Conservation (phyloP, 2,329 filamentous ascomycete genomes). For the Pseudogymnoascus sp. region DNA sequence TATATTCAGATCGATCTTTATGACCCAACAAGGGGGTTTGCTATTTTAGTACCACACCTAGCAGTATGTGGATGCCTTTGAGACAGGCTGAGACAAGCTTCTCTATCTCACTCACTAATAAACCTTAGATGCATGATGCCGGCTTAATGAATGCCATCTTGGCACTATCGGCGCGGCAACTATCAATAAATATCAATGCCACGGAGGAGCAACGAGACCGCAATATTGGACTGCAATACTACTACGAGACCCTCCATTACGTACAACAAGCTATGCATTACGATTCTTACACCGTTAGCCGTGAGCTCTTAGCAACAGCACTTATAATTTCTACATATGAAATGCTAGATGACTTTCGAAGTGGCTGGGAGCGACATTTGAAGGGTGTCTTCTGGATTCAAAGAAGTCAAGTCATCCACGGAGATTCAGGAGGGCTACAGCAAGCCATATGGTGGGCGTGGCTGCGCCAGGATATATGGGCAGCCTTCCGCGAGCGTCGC, state of each 20-base stretch:
- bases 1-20: slow-evolving; percentile 28
- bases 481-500: slow-evolving; percentile 52
- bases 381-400: slow-evolving; percentile 63
- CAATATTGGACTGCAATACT: slow-evolving; percentile 45
- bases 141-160: slow-evolving; percentile 53
- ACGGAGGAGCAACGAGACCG: slow-evolving; percentile 26
- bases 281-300: slow-evolving; percentile 49
- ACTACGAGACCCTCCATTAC: slow-evolving; percentile 57
- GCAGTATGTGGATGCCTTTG: slow-evolving; percentile 19
- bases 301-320: slow-evolving; percentile 52
- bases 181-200: slow-evolving; percentile 34
- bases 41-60: slow-evolving; percentile 29
- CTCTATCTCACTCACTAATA: slow-evolving; percentile 11
- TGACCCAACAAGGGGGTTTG: slow-evolving; percentile 30
- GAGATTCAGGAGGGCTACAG: slow-evolving; percentile 49
- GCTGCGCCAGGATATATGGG: slow-evolving; percentile 61
- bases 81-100: background rate
- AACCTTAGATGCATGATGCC: slow-evolving; percentile 42
- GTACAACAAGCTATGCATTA: slow-evolving; percentile 53
- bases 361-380: slow-evolving; percentile 54
- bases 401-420: slow-evolving; percentile 54
- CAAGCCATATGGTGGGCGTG: slow-evolving; percentile 60
- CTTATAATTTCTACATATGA: slow-evolving; percentile 58
- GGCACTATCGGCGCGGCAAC: slow-evolving; percentile 48
- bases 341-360: slow-evolving; percentile 54